phyloP scores from a whole-genome alignment of 495 filamentous ascomycete genomes.

The Terfezia claveryi region DNA sequence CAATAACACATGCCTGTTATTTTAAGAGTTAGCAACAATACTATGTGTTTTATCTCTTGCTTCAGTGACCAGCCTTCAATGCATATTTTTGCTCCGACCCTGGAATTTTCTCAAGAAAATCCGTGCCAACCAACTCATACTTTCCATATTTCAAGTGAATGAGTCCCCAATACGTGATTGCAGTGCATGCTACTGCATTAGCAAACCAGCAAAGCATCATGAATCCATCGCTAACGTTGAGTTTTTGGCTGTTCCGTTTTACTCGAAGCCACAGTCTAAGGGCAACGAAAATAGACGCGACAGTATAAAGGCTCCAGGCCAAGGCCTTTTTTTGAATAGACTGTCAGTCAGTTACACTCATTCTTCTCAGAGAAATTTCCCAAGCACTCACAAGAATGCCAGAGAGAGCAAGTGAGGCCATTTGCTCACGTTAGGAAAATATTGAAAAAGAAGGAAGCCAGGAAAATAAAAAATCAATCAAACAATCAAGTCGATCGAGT shows the following conservation, averaged over 20 bases:
- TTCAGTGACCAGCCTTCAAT: not conserved
- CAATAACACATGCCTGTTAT: not conserved
- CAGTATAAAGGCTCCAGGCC: not conserved
- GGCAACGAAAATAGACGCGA: not conserved
- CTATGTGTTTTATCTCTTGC: not conserved
- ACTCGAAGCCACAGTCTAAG: not conserved
- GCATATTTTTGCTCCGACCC: not conserved
- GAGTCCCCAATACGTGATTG: not conserved
- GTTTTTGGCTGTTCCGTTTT: not conserved
- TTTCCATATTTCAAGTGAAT: not conserved
- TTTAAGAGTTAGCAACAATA: not conserved
- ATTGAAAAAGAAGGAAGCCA: not conserved
- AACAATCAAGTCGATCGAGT: not conserved
- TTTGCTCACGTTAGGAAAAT: not conserved
- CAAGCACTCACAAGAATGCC: not conserved
- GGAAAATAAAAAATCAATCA: not conserved
- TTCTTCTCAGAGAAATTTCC: not conserved
- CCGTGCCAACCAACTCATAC: not conserved
- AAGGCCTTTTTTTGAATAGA: not conserved
- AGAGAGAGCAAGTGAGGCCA: not conserved
- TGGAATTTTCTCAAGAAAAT: not conserved
- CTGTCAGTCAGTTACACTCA: not conserved
- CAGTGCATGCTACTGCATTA: not conserved
- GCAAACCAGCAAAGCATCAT: not conserved
- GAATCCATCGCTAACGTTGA: not conserved